Conservation (phyloP, 352 stramenopile species). For the Phytophthora palmivora region DNA sequence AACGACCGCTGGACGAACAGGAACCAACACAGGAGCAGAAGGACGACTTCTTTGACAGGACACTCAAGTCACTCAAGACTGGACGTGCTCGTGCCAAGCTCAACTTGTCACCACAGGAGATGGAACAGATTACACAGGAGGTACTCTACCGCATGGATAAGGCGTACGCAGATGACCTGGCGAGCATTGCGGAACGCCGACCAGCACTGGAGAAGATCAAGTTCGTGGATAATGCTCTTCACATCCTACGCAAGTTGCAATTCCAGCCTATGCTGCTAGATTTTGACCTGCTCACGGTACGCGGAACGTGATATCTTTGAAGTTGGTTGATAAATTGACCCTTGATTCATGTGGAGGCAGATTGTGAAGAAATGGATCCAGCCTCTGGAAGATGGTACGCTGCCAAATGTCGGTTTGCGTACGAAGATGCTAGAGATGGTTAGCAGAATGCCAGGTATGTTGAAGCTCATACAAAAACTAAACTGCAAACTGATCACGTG, state of each 20-base stretch:
- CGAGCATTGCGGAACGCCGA: constrained; percentile 59
- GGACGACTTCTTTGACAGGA: constrained; percentile 84
- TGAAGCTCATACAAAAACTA: not conserved
- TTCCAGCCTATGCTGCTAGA: constrained; percentile 90
- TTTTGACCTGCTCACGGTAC: constrained; percentile 86
- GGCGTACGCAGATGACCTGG: constrained; percentile 78
- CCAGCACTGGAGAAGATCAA: constrained; percentile 90
- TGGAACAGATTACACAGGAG: constrained; percentile 88
- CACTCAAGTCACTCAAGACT: constrained; percentile 87
- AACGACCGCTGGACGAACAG: constrained; percentile 67
- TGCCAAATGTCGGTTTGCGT: constrained; percentile 86
- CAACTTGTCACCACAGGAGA: constrained; percentile 84
- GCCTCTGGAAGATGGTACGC: constrained; percentile 73
- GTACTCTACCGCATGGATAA: constrained; percentile 92
- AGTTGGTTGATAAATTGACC: not conserved
- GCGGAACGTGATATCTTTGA: constrained; percentile 4
- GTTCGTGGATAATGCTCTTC: constrained; percentile 75
- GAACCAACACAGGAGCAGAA: constrained; percentile 43
- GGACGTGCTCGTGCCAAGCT: constrained; percentile 75
- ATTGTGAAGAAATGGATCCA: constrained; percentile 93
- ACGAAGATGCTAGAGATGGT: constrained; percentile 90
- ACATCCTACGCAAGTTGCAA: constrained; percentile 82
- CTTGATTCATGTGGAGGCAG: constrained; percentile 34
- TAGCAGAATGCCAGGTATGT: constrained; percentile 70
- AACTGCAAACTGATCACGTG: not conserved